A percentile compares a stretch with the other conserved stretches of the same genome.
Evolutionary conservation across 1,139 yeast genomes (phyloP).

Genomic region (Barnettozyma hawaiiensis): DNA sequence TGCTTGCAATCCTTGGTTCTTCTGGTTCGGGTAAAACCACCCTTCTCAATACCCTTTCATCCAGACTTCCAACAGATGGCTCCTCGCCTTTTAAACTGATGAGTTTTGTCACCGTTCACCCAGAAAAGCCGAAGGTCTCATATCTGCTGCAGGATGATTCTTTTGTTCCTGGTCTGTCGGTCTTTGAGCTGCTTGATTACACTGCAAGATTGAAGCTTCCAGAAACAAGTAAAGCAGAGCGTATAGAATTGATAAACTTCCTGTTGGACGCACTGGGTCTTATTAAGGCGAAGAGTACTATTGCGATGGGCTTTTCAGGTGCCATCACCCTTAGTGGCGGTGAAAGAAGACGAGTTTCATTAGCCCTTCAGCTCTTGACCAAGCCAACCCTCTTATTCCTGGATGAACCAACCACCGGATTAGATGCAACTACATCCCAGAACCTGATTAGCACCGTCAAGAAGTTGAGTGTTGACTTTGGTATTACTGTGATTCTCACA

Average conservation of each 20-base stretch:
- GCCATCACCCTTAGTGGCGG: constrained; percentile 69
- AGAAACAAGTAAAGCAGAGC: constrained; percentile 42
- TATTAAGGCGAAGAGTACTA: constrained; percentile 51
- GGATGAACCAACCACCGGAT: constrained; percentile 92
- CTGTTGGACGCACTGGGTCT: constrained; percentile 57
- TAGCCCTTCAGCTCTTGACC: constrained; percentile 85
- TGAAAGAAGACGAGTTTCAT: constrained; percentile 77
- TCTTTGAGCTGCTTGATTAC: constrained; percentile 65
- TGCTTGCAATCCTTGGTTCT: constrained; percentile 80
- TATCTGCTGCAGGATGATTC: constrained; percentile 77
- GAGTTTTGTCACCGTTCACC: constrained; percentile 69
- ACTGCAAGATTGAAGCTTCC: constrained; percentile 72
- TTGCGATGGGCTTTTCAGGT: constrained; percentile 60
- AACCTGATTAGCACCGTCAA: constrained; percentile 59
- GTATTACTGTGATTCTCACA: constrained; percentile 67
- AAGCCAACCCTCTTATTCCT: constrained; percentile 77
- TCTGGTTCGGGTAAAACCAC: constrained; percentile 87
- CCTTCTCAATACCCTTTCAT: constrained; percentile 61
- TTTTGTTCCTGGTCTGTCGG: constrained; percentile 66
- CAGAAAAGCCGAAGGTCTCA: constrained; percentile 56
- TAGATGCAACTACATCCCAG: constrained; percentile 76
- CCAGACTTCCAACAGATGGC: constrained; percentile 65
- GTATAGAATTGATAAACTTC: constrained; percentile 49
- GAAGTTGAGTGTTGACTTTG: constrained; percentile 48
- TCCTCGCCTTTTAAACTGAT: constrained; percentile 72